Conservation (phyloP, 2,329 filamentous ascomycete genomes). For the Cercospora citrullina region DNA sequence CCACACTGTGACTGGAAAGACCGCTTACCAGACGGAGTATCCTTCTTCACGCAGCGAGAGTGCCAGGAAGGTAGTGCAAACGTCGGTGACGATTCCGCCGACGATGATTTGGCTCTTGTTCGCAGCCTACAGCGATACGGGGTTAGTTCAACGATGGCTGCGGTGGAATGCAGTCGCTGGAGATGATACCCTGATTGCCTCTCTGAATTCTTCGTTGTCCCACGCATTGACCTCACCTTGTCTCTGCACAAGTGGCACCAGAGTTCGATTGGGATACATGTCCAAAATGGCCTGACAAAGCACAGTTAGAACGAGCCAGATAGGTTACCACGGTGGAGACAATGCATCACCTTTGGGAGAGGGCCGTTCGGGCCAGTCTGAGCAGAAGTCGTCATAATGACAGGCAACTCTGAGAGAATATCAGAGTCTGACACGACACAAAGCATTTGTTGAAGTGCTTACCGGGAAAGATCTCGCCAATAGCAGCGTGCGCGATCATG, state of each 20-base stretch:
- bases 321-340: not conserved
- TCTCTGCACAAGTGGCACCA: conserved; percentile 63
- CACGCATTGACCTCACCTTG: conserved; percentile 72
- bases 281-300: conserved; percentile 55
- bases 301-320: not conserved
- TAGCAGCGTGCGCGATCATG: conserved; percentile 66
- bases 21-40: conserved; percentile 63
- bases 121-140: conserved; percentile 48
- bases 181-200: conserved; percentile 53
- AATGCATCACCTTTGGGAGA: conserved; percentile 53
- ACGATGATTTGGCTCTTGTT: conserved; percentile 70
- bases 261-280: conserved; percentile 58
- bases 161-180: not conserved
- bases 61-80: conserved; percentile 72
- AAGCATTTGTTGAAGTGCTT: not conserved
- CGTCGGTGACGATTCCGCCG: conserved; percentile 71
- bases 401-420: conserved; percentile 56
- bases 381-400: conserved; percentile 69
- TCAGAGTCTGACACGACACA: not conserved
- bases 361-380: conserved; percentile 69
- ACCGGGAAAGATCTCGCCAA: conserved; percentile 61
- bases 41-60: conserved; percentile 70
- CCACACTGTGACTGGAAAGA: not conserved
- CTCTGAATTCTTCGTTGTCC: conserved; percentile 70
- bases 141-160: not conserved